Percentiles rank a stretch among this genome's conserved stretches.
Evolutionary conservation across 306 rosid genomes (phyloP).

Genomic region (Cucumis hystrix): DNA sequence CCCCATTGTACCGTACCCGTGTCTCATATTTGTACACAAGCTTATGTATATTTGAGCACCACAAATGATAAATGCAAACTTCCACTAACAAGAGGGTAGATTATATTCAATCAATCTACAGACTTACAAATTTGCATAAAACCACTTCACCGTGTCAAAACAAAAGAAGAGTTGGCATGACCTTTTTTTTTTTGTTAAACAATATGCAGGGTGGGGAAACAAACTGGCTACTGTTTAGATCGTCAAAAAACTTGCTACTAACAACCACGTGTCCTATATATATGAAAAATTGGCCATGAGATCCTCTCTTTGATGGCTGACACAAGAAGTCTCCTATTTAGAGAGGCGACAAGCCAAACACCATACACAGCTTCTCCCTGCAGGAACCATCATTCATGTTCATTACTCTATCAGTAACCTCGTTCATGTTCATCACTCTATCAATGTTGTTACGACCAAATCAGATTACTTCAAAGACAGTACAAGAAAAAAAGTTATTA

Average conservation of each 20-base stretch:
- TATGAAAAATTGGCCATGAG: neutral
- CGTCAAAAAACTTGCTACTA: neutral
- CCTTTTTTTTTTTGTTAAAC: too few relatives aligned
- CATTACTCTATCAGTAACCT: neutral
- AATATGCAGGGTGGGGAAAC: too few relatives aligned
- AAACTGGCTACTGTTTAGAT: neutral
- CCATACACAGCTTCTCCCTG: neutral
- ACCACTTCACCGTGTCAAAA: neutral
- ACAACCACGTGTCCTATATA: neutral
- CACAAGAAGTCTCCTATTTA: neutral
- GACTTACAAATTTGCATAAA: neutral
- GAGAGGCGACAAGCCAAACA: neutral
- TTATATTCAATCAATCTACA: neutral
- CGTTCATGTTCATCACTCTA: neutral
- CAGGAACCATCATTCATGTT: neutral
- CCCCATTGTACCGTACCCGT: too few relatives aligned
- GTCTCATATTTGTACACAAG: neutral
- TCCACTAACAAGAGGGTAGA: neutral
- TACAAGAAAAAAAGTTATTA: neutral
- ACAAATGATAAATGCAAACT: neutral
- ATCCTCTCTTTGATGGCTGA: neutral
- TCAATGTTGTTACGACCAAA: neutral
- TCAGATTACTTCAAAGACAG: neutral
- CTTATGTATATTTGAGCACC: neutral
- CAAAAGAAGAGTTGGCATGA: neutral